Evolutionary conservation across 345 rosid genomes (phyloP), one percentile per base, ranked within the genome.

Genomic region (Populus simonii): DNA sequence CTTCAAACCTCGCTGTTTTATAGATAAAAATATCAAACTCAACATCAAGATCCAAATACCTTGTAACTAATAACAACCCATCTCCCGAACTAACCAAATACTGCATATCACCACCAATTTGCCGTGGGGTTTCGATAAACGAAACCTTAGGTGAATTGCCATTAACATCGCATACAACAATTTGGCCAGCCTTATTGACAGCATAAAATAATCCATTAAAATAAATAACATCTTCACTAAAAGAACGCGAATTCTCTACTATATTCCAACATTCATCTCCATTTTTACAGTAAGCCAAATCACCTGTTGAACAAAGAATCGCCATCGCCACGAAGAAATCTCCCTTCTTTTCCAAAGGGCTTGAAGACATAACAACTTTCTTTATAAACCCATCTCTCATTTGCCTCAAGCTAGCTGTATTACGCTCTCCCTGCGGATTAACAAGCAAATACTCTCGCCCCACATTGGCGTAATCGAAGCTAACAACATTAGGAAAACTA

Each of bases 381-480:
- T 81, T 87, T n/a, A 91, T 55, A 75, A 89, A 90, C 8, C 67
- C 74, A 68, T 91, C 91, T 0, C 89, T 80, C 90, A 89, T 90
- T 23, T 88, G 81, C 78, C 84, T 74, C 75, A 86, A 57, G 76
- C 74, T 82, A 4, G 38, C 83, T 22, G 82, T 77, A 69, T 20
- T 72, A 9, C 49, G 85, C 62, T 62, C 59, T 13, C 86, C 83
- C 3, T 25, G 62, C 16, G 66, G 31, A 71, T 72, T 68, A 6
- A 67, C 74, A 49, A 87, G 61, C 23, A 78, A 69, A 78, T 89
- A 90, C 74, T 90, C 94, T 66, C 85, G 77, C 5, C 92, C 91
- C 62, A 89, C 55, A 11, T 86, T 68, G 31, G 85, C 74, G 71
- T 79, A 90, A 70, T 74, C 80, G 73, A 86, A 88, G 72, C 82